Evolutionary conservation across 352 stramenopile species (phyloP).

Genomic region (Globisporangium nodosum): DNA sequence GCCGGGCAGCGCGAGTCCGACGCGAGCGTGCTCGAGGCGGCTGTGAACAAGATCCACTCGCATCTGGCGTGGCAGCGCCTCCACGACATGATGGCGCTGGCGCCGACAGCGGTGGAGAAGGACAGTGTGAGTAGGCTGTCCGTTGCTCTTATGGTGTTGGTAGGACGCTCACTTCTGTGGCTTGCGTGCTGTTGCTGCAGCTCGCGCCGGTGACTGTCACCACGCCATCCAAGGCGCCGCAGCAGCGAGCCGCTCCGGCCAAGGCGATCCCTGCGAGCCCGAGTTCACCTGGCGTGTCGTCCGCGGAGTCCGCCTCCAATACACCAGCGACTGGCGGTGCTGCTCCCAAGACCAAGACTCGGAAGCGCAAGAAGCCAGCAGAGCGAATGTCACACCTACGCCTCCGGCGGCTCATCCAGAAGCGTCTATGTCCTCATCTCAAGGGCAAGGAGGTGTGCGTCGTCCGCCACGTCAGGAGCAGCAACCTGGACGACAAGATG

Average conservation of each 20-base stretch:
- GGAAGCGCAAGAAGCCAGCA: constrained; percentile 23
- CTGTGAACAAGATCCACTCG: constrained; percentile 34
- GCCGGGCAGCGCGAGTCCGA: constrained; percentile 24
- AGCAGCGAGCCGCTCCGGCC: not conserved
- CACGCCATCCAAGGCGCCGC: constrained; percentile 5
- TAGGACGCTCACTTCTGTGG: not conserved
- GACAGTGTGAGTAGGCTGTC: not conserved
- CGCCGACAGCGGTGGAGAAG: not conserved
- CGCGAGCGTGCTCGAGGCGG: constrained; percentile 27
- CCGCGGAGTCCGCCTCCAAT: constrained; percentile 11
- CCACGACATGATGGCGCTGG: constrained; percentile 21
- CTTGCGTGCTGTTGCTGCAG: not conserved
- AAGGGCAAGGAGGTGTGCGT: constrained; percentile 59
- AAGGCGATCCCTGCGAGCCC: not conserved
- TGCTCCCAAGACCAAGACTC: constrained; percentile 15
- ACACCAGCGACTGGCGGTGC: not conserved
- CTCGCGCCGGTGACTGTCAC: not conserved
- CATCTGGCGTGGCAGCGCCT: constrained; percentile 28
- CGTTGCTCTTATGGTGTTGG: no score
- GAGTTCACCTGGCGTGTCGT: constrained; percentile 15
- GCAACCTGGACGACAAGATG: constrained; percentile 2
- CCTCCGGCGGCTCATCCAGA: constrained; percentile 65
- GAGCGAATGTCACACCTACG: constrained; percentile 38
- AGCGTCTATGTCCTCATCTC: constrained; percentile 58
- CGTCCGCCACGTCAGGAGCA: constrained; percentile 16